Base-by-base conservation (phyloP, 768 basidiomycete species). In the Calocera viscosa region DNA sequence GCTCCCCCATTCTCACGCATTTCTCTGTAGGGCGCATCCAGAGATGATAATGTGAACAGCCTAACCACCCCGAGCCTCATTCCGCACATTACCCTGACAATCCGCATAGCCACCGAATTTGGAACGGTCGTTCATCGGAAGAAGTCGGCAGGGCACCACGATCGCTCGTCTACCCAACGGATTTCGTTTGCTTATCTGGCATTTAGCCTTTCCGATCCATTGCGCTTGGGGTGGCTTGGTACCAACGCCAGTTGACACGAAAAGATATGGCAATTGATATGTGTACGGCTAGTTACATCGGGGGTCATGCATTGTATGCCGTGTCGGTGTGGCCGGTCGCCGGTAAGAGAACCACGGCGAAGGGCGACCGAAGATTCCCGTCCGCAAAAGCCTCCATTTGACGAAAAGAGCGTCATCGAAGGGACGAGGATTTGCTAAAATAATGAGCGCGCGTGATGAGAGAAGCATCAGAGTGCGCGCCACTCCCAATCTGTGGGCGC, bases 101-200 rank as follows among this genome's bases (percentile, higher is more conserved):
- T 60, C 14, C 16, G 53, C 53, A 60, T 22, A 60, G 53, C 53
- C 53, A 16, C 53, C 22, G 8, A 60, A 24, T 26, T 11, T 5
- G 53, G 53, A 49, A n/a, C 8, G 14, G 22, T 49, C 11, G 49
- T 26, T 16, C n/a, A n/a, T 19, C 53, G 53, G 53, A 26, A 28
- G 26, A 60, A 60, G 53, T 60, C 53, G 53, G 53, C 30, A 28
- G 53, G 24, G 22, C 16, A n/a, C n/a, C 7, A 12, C 8, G 53
- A 60, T 47, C 26, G 53, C 24, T 60, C 26, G 53, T 32, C 53
- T 10, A 60, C 53, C 53, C 53, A 60, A 60, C 53, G 53, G 53
- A 16, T 60, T 60, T 60, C 53, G 16, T 24, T 60, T 26, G 53
- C 53, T 60, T 60, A 60, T 26, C 53, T 38, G 35, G 35, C 35